phyloP scores from a whole-genome alignment of 306 rosid genomes.

The Oxytropis ochrocephala region DNA sequence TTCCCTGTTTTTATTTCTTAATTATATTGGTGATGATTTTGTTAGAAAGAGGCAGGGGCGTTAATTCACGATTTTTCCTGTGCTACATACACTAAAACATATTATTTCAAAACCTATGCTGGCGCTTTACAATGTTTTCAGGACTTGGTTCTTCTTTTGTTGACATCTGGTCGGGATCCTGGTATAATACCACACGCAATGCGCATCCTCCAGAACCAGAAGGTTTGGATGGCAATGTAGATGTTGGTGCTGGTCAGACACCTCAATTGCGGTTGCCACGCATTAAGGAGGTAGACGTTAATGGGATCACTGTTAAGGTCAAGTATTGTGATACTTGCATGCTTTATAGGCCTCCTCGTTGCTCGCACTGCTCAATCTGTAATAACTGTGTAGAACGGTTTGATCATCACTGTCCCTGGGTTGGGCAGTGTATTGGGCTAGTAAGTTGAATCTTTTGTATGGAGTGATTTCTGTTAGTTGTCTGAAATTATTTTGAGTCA shows the following conservation, averaged over 20 bases:
- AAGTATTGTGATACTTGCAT: slow-evolving; percentile 98
- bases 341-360: slow-evolving; percentile 99
- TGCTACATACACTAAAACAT: neutral
- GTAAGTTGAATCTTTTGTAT: slow-evolving; percentile 39
- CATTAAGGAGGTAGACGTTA: slow-evolving; percentile 84
- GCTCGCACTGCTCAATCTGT: slow-evolving; percentile 98
- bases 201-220: slow-evolving; percentile 98
- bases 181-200: slow-evolving; percentile 94
- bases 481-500: neutral
- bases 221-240: slow-evolving; percentile 58
- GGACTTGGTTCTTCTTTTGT: slow-evolving; percentile 79
- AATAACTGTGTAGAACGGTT: slow-evolving; percentile 93
- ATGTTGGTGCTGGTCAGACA: slow-evolving; percentile 80
- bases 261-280: slow-evolving; percentile 89
- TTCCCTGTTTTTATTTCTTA: neutral
- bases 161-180: slow-evolving; percentile 97
- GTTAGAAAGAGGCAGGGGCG: neutral
- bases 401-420: slow-evolving; percentile 99
- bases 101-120: neutral
- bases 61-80: neutral
- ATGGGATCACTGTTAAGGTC: slow-evolving; percentile 64
- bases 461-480: neutral
- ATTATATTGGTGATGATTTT: neutral
- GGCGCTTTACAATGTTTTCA: slow-evolving; percentile 27
- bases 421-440: slow-evolving; percentile 97